Conservation (phyloP, 768 basidiomycete genomes). For the Lentinula sp. region DNA sequence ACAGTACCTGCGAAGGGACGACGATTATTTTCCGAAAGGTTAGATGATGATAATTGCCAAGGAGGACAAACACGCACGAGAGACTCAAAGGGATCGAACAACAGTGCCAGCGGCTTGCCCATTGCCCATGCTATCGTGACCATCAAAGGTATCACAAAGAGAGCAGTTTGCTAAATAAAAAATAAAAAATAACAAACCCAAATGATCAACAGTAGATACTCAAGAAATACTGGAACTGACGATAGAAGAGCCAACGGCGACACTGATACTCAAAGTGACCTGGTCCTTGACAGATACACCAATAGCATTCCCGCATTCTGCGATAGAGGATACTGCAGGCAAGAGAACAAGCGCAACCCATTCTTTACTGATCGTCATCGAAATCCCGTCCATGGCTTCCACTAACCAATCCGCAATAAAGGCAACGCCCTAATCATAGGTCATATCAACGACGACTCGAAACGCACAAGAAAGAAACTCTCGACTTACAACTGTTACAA, state of each 20-base stretch:
- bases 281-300: conserved; percentile 85
- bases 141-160: conserved; percentile 70
- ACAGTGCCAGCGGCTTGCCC: conserved; percentile 68
- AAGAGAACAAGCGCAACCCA: conserved; percentile 88
- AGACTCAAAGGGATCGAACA: conserved; percentile 88
- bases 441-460: not conserved
- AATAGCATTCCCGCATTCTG: conserved; percentile 87
- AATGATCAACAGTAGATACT: too few species aligned
- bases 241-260: conserved; percentile 76
- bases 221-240: conserved; percentile 30
- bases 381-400: conserved; percentile 76
- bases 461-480: not conserved
- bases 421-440: conserved; percentile 36
- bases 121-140: conserved; percentile 78
- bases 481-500: conserved; percentile 56
- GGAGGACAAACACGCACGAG: conserved; percentile 20
- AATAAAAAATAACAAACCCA: too few species aligned
- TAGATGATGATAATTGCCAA: not conserved
- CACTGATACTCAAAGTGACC: conserved; percentile 75
- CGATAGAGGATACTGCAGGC: conserved; percentile 76
- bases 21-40: not conserved
- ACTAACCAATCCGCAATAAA: conserved; percentile 68
- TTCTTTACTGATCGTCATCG: conserved; percentile 67
- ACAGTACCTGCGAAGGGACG: conserved; percentile 27
- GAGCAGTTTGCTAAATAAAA: conserved; percentile 61